Percentiles rank a stretch among this genome's conserved stretches.
Conservation (phyloP, 441 rosid species). For the Gossypium schwendimanii region DNA sequence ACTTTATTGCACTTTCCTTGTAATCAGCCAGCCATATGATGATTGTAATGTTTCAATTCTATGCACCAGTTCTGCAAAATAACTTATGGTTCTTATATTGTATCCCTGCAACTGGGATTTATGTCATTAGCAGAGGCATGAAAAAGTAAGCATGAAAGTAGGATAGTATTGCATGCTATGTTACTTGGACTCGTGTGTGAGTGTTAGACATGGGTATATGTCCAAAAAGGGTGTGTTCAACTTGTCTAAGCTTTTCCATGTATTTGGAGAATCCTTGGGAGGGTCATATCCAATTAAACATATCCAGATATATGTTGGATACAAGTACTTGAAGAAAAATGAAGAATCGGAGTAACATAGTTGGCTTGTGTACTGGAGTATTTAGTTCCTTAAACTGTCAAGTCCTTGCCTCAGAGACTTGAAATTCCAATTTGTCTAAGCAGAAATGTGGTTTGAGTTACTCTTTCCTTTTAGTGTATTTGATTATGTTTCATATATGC, state of each 20-base stretch:
- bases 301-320: no score
- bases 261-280: no score
- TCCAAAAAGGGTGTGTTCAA: no score
- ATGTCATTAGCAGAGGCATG: not conserved
- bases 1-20: not conserved
- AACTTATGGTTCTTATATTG: not conserved
- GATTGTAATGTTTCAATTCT: not conserved
- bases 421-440: not conserved
- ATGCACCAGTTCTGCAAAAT: not conserved
- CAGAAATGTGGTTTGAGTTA: not conserved
- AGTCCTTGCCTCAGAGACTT: not conserved
- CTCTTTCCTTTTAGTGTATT: not conserved
- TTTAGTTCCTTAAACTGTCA: not conserved
- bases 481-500: conserved; percentile 22
- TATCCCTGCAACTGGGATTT: not conserved
- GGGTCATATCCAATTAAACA: no score
- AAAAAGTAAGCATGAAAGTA: no score
- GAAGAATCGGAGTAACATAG: no score
- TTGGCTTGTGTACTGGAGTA: not conserved
- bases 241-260: no score
- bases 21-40: not conserved
- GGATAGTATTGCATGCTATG: no score
- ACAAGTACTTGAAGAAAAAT: no score
- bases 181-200: no score
- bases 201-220: no score